Base-by-base conservation (phyloP, 257 asterid genomes). In the Cinchona pubescens region DNA sequence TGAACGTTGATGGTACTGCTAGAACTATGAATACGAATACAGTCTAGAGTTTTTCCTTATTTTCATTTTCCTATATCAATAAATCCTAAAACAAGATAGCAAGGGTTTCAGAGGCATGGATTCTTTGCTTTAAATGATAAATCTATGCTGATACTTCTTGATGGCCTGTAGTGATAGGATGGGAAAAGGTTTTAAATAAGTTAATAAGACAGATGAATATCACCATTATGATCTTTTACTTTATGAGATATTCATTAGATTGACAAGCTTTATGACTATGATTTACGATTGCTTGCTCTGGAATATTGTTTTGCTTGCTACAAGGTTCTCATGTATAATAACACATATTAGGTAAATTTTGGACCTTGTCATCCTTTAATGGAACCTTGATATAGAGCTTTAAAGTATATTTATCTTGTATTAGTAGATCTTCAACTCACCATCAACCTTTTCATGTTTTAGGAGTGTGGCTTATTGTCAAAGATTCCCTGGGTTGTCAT, bases 401-500 rank as follows among this genome's bases (percentile, higher is more conserved):
- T 27, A 59, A 45, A 35, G 14, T 59, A 4, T 23, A 8, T 21
- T 48, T 43, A 30, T 35, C 27, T 43, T 29, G 59, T 8, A 15
- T 56, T 55, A n/a, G n/a, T n/a, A n/a, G n/a, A n/a, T 58, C 18
- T 56, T 35, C 35, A 38, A 60, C 8, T 23, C 29, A 38, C 29
- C 3, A 30, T 48, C 15, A 6, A 4, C 37, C 23, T 74, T n/a
- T 15, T 3, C 21, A 10, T 18, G 29, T 61, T 68, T 40, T 65
- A 85, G 88, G 85, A 63, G 51, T 48, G 27, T 75, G 79, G 82
- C 42, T 85, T 45, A 78, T 82, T 55, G 43, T 78, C 42, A 67
- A 82, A 78, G 88, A 85, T 85, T 71, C 38, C 88, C 86, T 58
- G 83, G 80, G 16, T 75, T 85, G 67, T 73, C 85, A 11, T 67